phyloP scores from a whole-genome alignment of 352 stramenopile genomes.

The Blastocystis sp. region DNA sequence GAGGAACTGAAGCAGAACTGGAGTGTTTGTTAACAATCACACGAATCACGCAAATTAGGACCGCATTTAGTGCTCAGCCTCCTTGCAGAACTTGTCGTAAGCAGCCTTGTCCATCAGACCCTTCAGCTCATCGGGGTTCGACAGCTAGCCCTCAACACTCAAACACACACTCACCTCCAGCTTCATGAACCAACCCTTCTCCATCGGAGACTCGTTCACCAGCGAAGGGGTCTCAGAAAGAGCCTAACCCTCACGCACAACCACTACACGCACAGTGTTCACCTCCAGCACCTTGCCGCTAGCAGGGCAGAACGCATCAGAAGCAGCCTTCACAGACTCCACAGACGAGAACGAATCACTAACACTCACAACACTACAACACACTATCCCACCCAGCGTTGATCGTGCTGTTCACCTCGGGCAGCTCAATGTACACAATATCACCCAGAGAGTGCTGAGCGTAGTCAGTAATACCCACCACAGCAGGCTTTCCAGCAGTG shows the following conservation, averaged over 20 bases:
- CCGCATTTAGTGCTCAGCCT: slow-evolving; percentile 70
- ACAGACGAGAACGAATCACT: slow-evolving; percentile 90
- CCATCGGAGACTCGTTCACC: slow-evolving; percentile 71
- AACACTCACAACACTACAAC: slow-evolving; percentile 16
- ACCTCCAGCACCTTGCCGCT: slow-evolving; percentile 86
- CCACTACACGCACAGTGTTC: slow-evolving; percentile 78
- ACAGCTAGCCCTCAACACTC: slow-evolving; percentile 57
- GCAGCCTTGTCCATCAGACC: slow-evolving; percentile 70
- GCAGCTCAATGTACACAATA: slow-evolving; percentile 93
- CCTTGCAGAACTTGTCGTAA: slow-evolving; percentile 71
- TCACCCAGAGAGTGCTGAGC: slow-evolving; percentile 92
- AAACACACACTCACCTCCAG: slow-evolving; percentile 63
- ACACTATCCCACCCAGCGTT: slow-evolving; percentile 71
- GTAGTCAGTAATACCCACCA: slow-evolving; percentile 93
- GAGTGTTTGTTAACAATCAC: slow-evolving; percentile 54
- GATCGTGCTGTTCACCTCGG: slow-evolving; percentile 86
- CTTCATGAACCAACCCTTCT: slow-evolving; percentile 72
- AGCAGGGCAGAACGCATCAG: slow-evolving; percentile 87
- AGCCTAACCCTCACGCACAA: slow-evolving; percentile 23
- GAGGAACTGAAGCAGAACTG: background rate
- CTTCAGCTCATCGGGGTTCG: slow-evolving; percentile 69
- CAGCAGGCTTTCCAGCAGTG: slow-evolving; percentile 69
- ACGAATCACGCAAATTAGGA: background rate
- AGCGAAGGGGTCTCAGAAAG: slow-evolving; percentile 69
- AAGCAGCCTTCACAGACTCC: slow-evolving; percentile 94